These are phyloP conservation scores for Knoxdaviesia proteae DNA, from an alignment of 2,329 filamentous ascomycete species.

Conservation along the genomic window DNA sequence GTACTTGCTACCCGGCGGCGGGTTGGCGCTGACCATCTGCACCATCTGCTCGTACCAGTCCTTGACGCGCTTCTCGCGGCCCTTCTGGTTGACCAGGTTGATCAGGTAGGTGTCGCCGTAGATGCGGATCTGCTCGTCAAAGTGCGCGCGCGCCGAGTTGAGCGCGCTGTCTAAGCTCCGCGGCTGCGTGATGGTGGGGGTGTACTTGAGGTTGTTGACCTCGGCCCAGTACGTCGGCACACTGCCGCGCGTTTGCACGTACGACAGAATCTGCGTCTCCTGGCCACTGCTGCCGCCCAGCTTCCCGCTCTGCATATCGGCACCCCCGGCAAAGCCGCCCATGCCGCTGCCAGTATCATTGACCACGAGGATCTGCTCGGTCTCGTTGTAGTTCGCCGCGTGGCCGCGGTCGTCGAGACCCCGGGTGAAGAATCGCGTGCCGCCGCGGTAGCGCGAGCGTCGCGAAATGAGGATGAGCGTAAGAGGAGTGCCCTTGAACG, in stretches of 20 bases:
- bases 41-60: conserved; percentile 86
- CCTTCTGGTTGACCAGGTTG: conserved; percentile 92
- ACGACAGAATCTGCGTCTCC: conserved; percentile 78
- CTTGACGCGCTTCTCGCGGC: conserved; percentile 75
- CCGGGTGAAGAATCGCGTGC: conserved; percentile 85
- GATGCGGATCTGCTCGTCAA: conserved; percentile 76
- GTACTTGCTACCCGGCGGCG: conserved; percentile 13
- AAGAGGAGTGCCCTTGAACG: conserved; percentile 64
- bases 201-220: conserved; percentile 82
- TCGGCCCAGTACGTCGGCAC: conserved; percentile 94
- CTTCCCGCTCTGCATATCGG: conserved; percentile 56
- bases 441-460: conserved; percentile 69
- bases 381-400: conserved; percentile 98
- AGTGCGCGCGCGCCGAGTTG: conserved; percentile 65
- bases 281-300: conserved; percentile 35
- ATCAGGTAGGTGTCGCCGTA: conserved; percentile 97
- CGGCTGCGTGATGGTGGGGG: conserved; percentile 62
- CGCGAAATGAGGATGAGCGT: conserved; percentile 78
- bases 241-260: conserved; percentile 90
- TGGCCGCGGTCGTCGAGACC: conserved; percentile 85
- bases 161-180: conserved; percentile 65
- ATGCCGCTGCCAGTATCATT: conserved; percentile 62
- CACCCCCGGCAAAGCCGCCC: conserved; percentile 60
- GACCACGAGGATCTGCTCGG: conserved; percentile 75
- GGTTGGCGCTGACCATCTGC: conserved; percentile 56